Percentiles rank a stretch among this genome's conserved stretches.
Evolutionary conservation across 1,284 basidiomycete species (phyloP).

Genomic region (Tilletia walkeri): DNA sequence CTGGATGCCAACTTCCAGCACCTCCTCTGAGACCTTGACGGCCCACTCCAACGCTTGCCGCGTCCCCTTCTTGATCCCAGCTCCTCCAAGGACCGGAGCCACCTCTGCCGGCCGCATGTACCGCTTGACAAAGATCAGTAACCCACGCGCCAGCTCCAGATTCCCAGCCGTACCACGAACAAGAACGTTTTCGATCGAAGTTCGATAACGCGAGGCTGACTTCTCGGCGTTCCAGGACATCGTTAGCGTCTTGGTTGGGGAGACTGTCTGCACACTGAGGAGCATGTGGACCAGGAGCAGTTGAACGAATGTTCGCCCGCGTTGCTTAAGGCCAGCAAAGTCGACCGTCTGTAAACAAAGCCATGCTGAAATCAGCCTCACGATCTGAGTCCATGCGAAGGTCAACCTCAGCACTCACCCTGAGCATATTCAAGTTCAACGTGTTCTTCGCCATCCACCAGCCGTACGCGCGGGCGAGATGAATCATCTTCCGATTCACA

Average conservation of each 20-base stretch:
- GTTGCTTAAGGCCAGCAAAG: constrained; percentile 35
- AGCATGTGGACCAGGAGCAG: constrained; percentile 39
- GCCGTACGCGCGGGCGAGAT: constrained; percentile 73
- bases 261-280: constrained; percentile 33
- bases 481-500: constrained; percentile 62
- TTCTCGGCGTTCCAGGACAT: constrained; percentile 19
- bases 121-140: constrained; percentile 40
- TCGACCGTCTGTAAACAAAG: constrained; percentile 34
- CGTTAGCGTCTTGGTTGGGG: constrained; percentile 29
- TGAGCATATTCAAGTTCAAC: constrained; percentile 72
- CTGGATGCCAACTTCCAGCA: constrained; percentile 25
- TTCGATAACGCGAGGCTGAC: constrained; percentile 4
- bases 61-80: constrained; percentile 12
- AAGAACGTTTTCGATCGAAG: constrained; percentile 25
- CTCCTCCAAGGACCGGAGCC: constrained; percentile 20
- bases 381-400: background rate
- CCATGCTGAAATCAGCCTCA: no score
- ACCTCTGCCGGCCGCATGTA: constrained; percentile 23
- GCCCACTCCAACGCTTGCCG: constrained; percentile 24
- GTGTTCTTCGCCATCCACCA: constrained; percentile 79
- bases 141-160: constrained; percentile 33
- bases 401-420: constrained; percentile 61
- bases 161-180: constrained; percentile 38
- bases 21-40: constrained; percentile 18
- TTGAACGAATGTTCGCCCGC: constrained; percentile 35